These are phyloP conservation scores for Saccharomyces hybrid DNA, from an alignment of 1,139 yeast species.

Conservation along the genomic window DNA sequence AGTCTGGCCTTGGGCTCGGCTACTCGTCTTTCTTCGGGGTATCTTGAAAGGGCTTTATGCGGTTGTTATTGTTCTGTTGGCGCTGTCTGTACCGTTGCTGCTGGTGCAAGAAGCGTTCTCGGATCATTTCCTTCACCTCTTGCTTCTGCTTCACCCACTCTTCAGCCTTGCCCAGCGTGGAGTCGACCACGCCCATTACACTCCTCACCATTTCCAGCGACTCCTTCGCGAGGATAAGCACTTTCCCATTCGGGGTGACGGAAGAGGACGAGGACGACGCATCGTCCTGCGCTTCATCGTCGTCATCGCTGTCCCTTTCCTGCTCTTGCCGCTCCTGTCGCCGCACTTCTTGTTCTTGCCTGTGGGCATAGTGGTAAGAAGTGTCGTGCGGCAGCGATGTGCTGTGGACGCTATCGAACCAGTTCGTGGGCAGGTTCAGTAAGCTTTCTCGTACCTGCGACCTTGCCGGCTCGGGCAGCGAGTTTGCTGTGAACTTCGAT, in stretches of 20 bases:
- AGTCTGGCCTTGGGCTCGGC: not conserved
- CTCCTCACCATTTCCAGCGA: constrained; percentile 81
- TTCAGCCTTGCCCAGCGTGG: constrained; percentile 77
- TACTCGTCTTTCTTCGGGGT: not conserved
- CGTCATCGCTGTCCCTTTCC: not conserved
- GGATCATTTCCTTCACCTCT: constrained; percentile 28
- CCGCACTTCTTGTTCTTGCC: constrained; percentile 5
- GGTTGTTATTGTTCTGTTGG: not conserved
- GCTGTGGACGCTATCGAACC: constrained; percentile 40
- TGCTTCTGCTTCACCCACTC: constrained; percentile 59
- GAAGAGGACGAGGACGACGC: constrained; percentile 6
- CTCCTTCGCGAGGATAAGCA: constrained; percentile 77
- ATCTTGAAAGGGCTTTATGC: not conserved
- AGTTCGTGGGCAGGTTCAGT: constrained; percentile 61
- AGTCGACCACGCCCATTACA: constrained; percentile 75
- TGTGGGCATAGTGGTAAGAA: constrained; percentile 4
- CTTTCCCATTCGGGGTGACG: constrained; percentile 53
- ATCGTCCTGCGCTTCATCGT: not conserved
- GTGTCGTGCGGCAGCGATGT: not conserved
- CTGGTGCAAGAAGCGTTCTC: constrained; percentile 21
- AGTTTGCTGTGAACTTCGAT: constrained; percentile 71
- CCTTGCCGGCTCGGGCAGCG: constrained; percentile 77
- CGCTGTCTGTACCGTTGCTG: constrained; percentile 8
- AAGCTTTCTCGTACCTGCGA: constrained; percentile 74
- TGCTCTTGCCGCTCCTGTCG: not conserved